phyloP scores from a whole-genome alignment of 805 yeast genomes.

The Nakazawaea sp. region DNA sequence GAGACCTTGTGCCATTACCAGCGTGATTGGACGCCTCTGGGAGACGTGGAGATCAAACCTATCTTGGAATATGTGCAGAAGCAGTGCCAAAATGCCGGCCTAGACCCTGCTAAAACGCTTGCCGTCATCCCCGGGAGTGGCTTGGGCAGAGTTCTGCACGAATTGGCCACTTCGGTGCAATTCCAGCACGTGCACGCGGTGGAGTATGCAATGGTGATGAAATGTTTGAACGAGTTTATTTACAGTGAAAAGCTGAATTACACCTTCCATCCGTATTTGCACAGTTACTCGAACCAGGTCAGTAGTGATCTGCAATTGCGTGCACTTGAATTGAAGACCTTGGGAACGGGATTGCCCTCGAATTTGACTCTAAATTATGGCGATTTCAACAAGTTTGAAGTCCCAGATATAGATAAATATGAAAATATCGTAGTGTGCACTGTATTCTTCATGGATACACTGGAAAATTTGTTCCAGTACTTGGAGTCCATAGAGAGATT shows the following conservation, averaged over 20 bases:
- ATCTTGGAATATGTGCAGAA: conserved; percentile 42
- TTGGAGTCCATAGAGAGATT: conserved; percentile 54
- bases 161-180: conserved; percentile 36
- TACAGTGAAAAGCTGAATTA: conserved; percentile 25
- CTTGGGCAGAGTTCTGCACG: conserved; percentile 70
- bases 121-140: conserved; percentile 88
- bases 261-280: conserved; percentile 45
- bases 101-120: conserved; percentile 31
- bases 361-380: conserved; percentile 45
- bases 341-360: conserved; percentile 31
- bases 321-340: conserved; percentile 24
- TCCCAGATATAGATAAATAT: conserved; percentile 22
- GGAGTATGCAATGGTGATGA: conserved; percentile 76
- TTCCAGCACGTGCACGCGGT: conserved; percentile 57
- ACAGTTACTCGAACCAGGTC: conserved; percentile 62
- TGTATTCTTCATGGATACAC: conserved; percentile 86
- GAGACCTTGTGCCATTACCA: conserved; percentile 71
- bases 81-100: conserved; percentile 31
- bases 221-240: conserved; percentile 54
- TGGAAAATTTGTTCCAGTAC: conserved; percentile 76
- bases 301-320: conserved; percentile 44
- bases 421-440: conserved; percentile 52
- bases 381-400: conserved; percentile 55
- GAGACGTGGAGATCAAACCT: conserved; percentile 44
- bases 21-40: conserved; percentile 66